These are phyloP conservation scores for Colletotrichum truncatum DNA, from an alignment of 2,329 filamentous ascomycete species.

Conservation along the genomic window DNA sequence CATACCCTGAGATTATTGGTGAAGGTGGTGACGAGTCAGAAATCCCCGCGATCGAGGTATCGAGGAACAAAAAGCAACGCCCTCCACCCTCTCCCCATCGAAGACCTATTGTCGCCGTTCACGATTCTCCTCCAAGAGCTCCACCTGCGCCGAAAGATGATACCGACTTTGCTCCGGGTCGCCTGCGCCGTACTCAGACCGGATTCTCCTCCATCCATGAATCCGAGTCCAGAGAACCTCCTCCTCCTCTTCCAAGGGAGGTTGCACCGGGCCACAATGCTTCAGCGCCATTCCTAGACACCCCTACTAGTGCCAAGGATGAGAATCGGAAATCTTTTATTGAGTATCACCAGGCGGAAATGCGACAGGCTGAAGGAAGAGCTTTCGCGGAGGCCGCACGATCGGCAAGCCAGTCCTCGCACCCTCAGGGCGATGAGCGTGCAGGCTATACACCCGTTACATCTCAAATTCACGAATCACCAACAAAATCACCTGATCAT, in stretches of 20 bases:
- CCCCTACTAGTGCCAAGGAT: slow-evolving; percentile 50
- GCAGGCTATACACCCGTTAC: slow-evolving; percentile 35
- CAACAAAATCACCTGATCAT: slow-evolving; percentile 33
- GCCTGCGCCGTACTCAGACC: slow-evolving; percentile 67
- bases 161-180: slow-evolving; percentile 61
- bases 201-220: slow-evolving; percentile 52
- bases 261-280: slow-evolving; percentile 42
- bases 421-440: slow-evolving; percentile 39
- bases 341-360: slow-evolving; percentile 66
- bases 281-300: slow-evolving; percentile 53
- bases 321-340: slow-evolving; percentile 67
- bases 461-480: slow-evolving; percentile 36
- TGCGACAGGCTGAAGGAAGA: slow-evolving; percentile 68
- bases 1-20: slow-evolving; percentile 83
- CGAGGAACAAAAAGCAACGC: slow-evolving; percentile 59
- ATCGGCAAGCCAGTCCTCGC: slow-evolving; percentile 37
- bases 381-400: slow-evolving; percentile 63
- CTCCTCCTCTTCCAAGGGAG: slow-evolving; percentile 24
- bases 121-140: slow-evolving; percentile 36
- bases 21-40: slow-evolving; percentile 91
- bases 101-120: slow-evolving; percentile 37
- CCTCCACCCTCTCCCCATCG: slow-evolving; percentile 39
- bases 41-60: slow-evolving; percentile 76
- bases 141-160: slow-evolving; percentile 37
- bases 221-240: slow-evolving; percentile 13